Evolutionary conservation across 1,139 yeast genomes (phyloP).

Genomic region (Lodderomyces parapsilosis): DNA sequence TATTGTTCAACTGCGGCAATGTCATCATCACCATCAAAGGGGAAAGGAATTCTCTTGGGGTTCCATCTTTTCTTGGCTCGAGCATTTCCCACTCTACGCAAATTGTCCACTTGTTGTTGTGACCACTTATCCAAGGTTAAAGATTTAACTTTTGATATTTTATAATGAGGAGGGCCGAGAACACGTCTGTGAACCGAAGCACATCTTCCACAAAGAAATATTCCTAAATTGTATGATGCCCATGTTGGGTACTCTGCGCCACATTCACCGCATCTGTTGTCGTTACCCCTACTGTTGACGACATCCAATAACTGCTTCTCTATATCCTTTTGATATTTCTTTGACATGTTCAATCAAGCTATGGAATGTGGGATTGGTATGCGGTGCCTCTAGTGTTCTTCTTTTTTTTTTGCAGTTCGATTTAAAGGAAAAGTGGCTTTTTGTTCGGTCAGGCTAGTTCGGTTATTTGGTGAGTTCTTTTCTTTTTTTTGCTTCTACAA

Average conservation of each 20-base stretch:
- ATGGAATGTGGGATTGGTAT: background rate
- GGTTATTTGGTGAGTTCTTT: background rate
- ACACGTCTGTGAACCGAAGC: conserved; percentile 72
- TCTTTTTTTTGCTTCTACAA: too few relatives aligned
- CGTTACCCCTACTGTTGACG: conserved; percentile 38
- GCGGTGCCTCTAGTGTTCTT: background rate
- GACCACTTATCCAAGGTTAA: conserved; percentile 81
- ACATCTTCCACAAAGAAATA: conserved; percentile 76
- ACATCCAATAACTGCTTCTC: conserved; percentile 46
- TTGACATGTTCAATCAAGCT: conserved; percentile 9
- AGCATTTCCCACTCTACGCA: conserved; percentile 65
- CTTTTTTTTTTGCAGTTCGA: background rate
- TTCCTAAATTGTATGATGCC: conserved; percentile 53
- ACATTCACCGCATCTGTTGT: conserved; percentile 76
- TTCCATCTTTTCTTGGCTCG: conserved; percentile 66
- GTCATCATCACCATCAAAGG: conserved; percentile 67
- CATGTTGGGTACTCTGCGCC: conserved; percentile 60
- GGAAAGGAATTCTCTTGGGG: conserved; percentile 60
- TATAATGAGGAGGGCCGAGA: conserved; percentile 50
- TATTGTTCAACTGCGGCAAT: conserved; percentile 45
- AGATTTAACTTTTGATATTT: conserved; percentile 71
- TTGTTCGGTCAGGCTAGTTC: background rate
- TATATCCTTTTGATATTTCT: conserved; percentile 16
- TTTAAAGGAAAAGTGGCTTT: background rate
- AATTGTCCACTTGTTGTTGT: conserved; percentile 54